Evolutionary conservation across 352 stramenopile genomes (phyloP).

Genomic region (Pythium monospermum): DNA sequence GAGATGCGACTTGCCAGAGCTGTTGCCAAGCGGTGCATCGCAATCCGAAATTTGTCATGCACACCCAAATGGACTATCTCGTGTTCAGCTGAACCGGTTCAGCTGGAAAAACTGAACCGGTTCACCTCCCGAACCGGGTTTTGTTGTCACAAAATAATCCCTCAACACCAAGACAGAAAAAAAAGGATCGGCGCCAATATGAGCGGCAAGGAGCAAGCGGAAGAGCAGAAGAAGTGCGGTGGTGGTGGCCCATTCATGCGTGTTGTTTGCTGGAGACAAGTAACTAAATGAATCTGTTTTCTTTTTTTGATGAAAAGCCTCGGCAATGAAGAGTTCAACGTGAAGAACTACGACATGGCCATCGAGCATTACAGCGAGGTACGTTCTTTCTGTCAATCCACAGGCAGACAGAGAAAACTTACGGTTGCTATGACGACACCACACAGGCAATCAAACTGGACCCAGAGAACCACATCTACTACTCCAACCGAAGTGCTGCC

Average conservation of each 20-base stretch:
- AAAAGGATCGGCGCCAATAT: slow-evolving; percentile 19
- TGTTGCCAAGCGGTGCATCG: slow-evolving; percentile 49
- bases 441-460: slow-evolving; percentile 71
- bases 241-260: not conserved
- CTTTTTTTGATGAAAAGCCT: slow-evolving; percentile 35
- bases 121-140: not conserved
- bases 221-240: slow-evolving; percentile 60
- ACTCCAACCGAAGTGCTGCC: slow-evolving; percentile 78
- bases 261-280: no score
- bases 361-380: slow-evolving; percentile 78
- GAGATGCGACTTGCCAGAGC: slow-evolving; percentile 44
- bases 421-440: not conserved
- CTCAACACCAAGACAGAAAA: no score
- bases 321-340: slow-evolving; percentile 83
- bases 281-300: no score
- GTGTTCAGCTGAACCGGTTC: slow-evolving; percentile 13
- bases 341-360: slow-evolving; percentile 81
- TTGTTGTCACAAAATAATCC: no score
- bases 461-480: slow-evolving; percentile 77
- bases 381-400: not conserved
- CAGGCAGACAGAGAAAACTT: not conserved
- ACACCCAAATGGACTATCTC: slow-evolving; percentile 30
- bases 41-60: slow-evolving; percentile 23
- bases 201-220: slow-evolving; percentile 44
- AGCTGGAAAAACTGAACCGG: no score